Evolutionary conservation across 2,329 filamentous ascomycete genomes (phyloP), one percentile per base, ranked within the genome.

Genomic region (Ophiostoma triangulosporum): DNA sequence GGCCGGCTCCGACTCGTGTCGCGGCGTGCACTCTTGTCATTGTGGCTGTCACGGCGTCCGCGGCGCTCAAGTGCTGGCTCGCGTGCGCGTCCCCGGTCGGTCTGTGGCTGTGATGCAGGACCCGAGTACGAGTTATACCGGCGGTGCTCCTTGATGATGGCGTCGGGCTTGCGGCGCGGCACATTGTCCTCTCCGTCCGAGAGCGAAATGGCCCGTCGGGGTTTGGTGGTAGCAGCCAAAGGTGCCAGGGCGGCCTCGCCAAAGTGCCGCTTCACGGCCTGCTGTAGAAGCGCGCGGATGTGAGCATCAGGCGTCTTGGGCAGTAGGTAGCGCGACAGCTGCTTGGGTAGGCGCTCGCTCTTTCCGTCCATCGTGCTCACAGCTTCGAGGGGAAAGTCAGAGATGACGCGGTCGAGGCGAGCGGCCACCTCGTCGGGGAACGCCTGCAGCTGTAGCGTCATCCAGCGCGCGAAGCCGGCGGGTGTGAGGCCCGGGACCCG

Each of bases 301-400:
- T 76, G 69, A 0, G 74, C 61, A 59, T 88, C 79, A 1, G 76
- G 71, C 7, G 67, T 65, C 0, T 70, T 69, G 0, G 88, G 88
- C 36, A 95, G 78, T 3, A 93, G 72, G 51, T 84, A 76, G 38
- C 88, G 74, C 1, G 86, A 83, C 3, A 95, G 74, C 60, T 89
- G 83, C 58, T 87, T 88, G 0, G 88, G 89, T 53, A 94, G 83
- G 2, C 85, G 74, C 65, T 90, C 86, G 11, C 77, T 80, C 58
- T 74, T 77, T 48, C 84, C 77, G 45, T 81, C 75, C 0, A 80
- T 61, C 65, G 81, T 59, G 8, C 67, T 69, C 49, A 72, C 68
- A 0, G 69, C 68, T 29, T 73, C 67, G 60, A 94, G 84, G 0
- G 87, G 84, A 66, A 90, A 78, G 45, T 83, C 76, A 3, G 80